Base-by-base conservation (phyloP, 306 rosid species). In the Fagus sylvatica region DNA sequence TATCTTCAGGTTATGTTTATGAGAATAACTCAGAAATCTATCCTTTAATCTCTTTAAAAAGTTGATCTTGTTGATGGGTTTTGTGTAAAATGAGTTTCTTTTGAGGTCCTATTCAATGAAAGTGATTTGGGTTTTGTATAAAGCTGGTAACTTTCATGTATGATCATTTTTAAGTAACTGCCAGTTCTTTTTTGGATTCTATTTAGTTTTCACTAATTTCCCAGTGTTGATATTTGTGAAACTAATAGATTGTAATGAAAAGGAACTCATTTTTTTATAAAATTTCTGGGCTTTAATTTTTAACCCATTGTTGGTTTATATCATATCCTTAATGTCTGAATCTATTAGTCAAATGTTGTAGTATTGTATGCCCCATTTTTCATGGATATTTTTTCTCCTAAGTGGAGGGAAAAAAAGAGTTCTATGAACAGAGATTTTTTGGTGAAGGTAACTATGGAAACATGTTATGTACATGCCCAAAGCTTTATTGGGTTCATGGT, bases 41-140 rank as follows among this genome's bases (percentile, higher is more conserved):
- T 12, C 3, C 49, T 65, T 33, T 11, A 7, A 65, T 65, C 15
- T 65, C 28, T 17, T 34, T 3, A 74, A 59, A 78, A 32, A 8
- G 19, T 12, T 12, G 37, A 78, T 82, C 66, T 67, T 73, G 72
- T n/a, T n/a, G 62, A 41, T 78, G 76, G 85, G 61, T 57, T 77
- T 74, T 59, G 28, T 49, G 53, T 51, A 41, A 78, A 67, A 1
- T 57, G 53, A 5, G 11, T 9, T 12, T 32, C 4, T 56, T 59
- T 56, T 17, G 74, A 17, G 15, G 12, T 33, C 6, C 41, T 65
- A 33, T 13, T 2, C 68, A 34, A 0, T 1, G 19, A 5, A 40
- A 13, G 41, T 61, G 68, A 12, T 61, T 15, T 0, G 0, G 40
- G 33, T 57, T 57, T 57, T 57, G 30, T 57, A 34, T 57, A 57